Base-by-base conservation (phyloP, 805 yeast species). In the Saccharomycopsis oosterbeekiorum region DNA sequence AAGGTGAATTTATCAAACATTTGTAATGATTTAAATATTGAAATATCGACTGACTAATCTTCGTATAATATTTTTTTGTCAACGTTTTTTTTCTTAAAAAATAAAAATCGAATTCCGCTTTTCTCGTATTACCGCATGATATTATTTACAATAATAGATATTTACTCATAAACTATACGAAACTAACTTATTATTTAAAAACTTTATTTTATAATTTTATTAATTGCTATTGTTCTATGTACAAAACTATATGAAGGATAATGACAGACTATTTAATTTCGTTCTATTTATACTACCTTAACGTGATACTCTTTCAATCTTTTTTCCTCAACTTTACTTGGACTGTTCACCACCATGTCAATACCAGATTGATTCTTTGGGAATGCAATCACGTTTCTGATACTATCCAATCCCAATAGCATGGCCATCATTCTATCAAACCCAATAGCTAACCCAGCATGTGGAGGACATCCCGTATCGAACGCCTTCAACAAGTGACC, bases 401-500 rank as follows among this genome's bases (percentile, higher is more conserved):
- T 92, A 65, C 89, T 88, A 4, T 77, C 69, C 19, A 86, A 78
- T 0, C 90, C 94, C n/a, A 85, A 72, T 39, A 93, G 70, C 93
- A 93, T 90, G 0, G 99, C 94, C 68, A 96, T 85, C 77, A 94
- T 76, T 64, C 99, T 77, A 71, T 94, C 99, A 67, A 94, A 88
- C 0, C 99, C 99, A 41, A 94, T 77, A 0, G 99, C 99, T 43
- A 94, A 77, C 0, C 99, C 99, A 1, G 97, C 97, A 74, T 94
- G 99, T 0, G 99, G 99, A 0, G 99, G 99, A 69, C 98, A 90
- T 1, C 99, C 99, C 74, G 88, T 83, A 26, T 82, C 82, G 60
- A 94, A 81, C 0, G 97, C 97, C 50, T 78, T 76, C 39, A 94
- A 76, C 50, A 94, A 76, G 73, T 94, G 99, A 0, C 97, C 96